Evolutionary conservation across 306 rosid species (phyloP).

Genomic region (Canavalia gladiata): DNA sequence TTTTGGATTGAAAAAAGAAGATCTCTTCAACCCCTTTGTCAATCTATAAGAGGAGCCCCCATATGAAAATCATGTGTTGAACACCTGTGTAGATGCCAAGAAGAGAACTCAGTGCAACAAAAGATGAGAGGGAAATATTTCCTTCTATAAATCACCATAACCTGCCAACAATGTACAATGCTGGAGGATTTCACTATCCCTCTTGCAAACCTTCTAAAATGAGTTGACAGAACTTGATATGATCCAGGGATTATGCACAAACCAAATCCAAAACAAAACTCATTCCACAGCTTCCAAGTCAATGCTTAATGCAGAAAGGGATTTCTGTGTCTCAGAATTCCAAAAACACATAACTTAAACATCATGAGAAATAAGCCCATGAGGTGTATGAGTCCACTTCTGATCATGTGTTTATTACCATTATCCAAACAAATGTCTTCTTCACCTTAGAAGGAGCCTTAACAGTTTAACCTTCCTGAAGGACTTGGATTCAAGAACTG

Average conservation of each 20-base stretch:
- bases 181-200: background rate
- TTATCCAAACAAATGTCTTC: background rate
- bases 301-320: background rate
- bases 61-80: background rate
- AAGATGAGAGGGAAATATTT: background rate
- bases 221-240: background rate
- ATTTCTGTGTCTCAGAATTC: background rate
- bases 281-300: background rate
- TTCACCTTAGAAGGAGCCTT: background rate
- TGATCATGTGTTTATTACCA: background rate
- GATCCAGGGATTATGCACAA: background rate
- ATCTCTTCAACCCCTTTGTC: no score
- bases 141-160: background rate
- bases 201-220: background rate
- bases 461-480: background rate
- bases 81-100: background rate
- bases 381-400: background rate
- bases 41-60: no score
- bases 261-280: background rate
- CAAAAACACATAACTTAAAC: background rate
- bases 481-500: constrained; percentile 11
- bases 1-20: no score
- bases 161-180: background rate
- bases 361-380: background rate
- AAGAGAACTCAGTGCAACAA: background rate